A percentile compares a stretch with the other conserved stretches of the same genome.
phyloP scores from a whole-genome alignment of 2,329 filamentous ascomycete genomes.

The Ascomycota sp. region DNA sequence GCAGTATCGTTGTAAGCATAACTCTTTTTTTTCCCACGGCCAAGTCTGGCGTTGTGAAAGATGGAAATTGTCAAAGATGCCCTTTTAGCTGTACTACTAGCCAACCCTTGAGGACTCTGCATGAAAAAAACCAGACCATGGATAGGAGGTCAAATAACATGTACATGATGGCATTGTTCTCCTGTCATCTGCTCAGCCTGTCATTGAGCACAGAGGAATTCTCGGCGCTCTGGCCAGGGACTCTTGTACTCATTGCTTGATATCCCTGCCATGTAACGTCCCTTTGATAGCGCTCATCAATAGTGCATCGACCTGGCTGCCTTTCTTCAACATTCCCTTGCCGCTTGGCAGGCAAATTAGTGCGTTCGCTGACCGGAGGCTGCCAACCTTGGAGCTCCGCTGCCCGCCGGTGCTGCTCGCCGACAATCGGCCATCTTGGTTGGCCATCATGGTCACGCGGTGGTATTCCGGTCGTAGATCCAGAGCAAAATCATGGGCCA shows the following conservation, averaged over 20 bases:
- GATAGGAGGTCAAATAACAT: not conserved
- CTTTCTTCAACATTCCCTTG: constrained; percentile 44
- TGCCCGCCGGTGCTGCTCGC: constrained; percentile 78
- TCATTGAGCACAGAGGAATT: too few relatives aligned
- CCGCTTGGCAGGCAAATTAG: constrained; percentile 55
- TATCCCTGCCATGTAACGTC: not conserved
- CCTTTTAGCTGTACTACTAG: constrained; percentile 15
- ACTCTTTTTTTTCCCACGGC: constrained; percentile 11
- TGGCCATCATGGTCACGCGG: constrained; percentile 51
- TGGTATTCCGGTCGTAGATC: constrained; percentile 84
- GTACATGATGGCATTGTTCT: too few relatives aligned
- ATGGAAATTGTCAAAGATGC: constrained; percentile 9
- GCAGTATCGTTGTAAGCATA: constrained; percentile 10
- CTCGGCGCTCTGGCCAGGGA: too few relatives aligned
- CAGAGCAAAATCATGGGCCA: constrained; percentile 52
- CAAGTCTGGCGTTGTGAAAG: constrained; percentile 20
- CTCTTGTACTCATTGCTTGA: too few relatives aligned
- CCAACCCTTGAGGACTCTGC: constrained; percentile 7
- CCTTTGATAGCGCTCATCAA: constrained; percentile 41
- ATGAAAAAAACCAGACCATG: constrained; percentile 11
- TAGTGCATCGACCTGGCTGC: constrained; percentile 53
- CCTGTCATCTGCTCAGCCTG: too few relatives aligned
- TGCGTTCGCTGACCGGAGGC: constrained; percentile 74
- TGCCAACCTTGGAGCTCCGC: constrained; percentile 75
- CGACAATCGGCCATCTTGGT: constrained; percentile 44